Base-by-base conservation (phyloP, 306 rosid species). In the Argentina anserina region DNA sequence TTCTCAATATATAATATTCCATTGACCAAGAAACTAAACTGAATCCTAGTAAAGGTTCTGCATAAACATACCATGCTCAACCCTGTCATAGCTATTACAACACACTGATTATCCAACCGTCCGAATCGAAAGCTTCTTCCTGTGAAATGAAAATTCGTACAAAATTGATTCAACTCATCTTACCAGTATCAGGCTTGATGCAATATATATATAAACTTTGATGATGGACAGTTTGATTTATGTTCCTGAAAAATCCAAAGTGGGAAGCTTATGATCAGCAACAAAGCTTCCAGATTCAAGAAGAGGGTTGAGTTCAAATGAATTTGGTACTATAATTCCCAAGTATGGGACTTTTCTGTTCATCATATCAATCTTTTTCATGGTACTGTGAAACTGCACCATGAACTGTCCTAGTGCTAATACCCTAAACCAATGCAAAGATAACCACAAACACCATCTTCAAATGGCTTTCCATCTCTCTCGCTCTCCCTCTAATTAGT, bases 111-210 rank as follows among this genome's bases (percentile, higher is more conserved):
- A 64, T 70, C 81, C 76, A 90, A 23, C 43, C 42, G 63, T 4
- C 94, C 96, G n/a, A 92, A 73, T 62, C 92, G 84, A 81, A 92
- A 92, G 52, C 82, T 78, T 72, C 74, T 90, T 79, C 97, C 97
- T 88, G 77, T 50, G 33, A 55, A 52, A 70, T 50, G 33, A 55
- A 52, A 70, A 34, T 52, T 9, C n/a, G 63, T 50, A 21, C 7
- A 21, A 3, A 52, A 10, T 36, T 7, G 4, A 2, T 37, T 0
- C 15, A 11, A 23, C 5, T 37, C n/a, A 49, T n/a, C 12, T 9
- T 69, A 29, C 21, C 39, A 59, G 18, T 7, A 33, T 18, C 0
- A 7, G 26, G 18, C 34, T 56, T 20, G 29, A 31, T 49, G 62
- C 63, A 26, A 74, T 64, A 45, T 4, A 39, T 9, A 67, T 10